Evolutionary conservation across 192 early-diverging fungal genomes (phyloP).

Genomic region (Phycomyces nitens): DNA sequence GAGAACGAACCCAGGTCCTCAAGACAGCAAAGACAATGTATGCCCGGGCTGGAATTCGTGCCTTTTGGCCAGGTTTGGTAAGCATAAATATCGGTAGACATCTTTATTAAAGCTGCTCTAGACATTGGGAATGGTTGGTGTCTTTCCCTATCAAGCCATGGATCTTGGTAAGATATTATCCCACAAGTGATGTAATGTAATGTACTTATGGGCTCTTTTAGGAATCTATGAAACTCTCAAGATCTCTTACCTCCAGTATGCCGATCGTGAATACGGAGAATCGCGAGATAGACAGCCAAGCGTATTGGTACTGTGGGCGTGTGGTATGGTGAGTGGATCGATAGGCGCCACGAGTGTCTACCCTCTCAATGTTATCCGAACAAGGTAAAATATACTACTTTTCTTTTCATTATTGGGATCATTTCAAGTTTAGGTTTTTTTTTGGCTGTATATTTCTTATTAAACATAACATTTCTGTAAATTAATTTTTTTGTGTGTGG

Average conservation of each 20-base stretch:
- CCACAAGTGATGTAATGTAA: too few species aligned
- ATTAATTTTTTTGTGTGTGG: too few species aligned
- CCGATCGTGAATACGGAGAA: conserved; percentile 34
- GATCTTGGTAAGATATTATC: conserved; percentile 34
- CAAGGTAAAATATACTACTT: conserved; percentile 46
- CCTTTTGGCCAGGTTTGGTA: conserved; percentile 55
- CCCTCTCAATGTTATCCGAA: conserved; percentile 63
- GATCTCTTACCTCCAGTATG: conserved; percentile 44
- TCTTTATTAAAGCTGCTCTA: background rate
- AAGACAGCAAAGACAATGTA: conserved; percentile 58
- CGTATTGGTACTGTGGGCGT: conserved; percentile 49
- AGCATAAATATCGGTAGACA: background rate
- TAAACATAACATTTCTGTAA: too few species aligned
- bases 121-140: conserved; percentile 53
- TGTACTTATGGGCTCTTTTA: too few species aligned
- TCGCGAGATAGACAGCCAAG: conserved; percentile 36
- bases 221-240: conserved; percentile 72
- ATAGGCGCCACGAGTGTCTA: conserved; percentile 65
- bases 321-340: conserved; percentile 61
- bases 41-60: conserved; percentile 51
- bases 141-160: conserved; percentile 75
- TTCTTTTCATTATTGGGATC: background rate
- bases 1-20: background rate
- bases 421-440: background rate
- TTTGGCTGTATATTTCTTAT: too few species aligned